Conservation (phyloP, 169 alveolate species). For the Eimeria brunetti region DNA sequence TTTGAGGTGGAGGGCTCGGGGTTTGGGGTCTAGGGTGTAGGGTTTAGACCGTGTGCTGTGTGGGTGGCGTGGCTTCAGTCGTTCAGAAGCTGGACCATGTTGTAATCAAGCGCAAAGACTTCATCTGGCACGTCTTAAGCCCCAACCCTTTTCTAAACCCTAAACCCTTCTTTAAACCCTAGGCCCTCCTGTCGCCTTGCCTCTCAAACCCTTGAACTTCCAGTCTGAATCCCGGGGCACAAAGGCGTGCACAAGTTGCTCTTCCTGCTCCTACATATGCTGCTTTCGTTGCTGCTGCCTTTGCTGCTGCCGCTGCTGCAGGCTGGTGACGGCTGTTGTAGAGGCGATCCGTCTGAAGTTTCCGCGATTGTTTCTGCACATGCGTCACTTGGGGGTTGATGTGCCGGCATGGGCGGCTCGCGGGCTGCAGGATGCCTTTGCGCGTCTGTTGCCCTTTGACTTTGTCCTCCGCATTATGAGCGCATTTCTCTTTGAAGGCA, state of each 20-base stretch:
- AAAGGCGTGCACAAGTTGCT: background rate
- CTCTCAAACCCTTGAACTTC: background rate
- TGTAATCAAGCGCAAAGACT: slow-evolving; percentile 58
- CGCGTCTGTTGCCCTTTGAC: slow-evolving; percentile 79
- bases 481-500: slow-evolving; percentile 76
- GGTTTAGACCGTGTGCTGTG: background rate
- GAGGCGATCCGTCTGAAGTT: slow-evolving; percentile 62
- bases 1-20: background rate
- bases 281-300: background rate
- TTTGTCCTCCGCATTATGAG: slow-evolving; percentile 65
- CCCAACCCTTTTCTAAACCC: background rate
- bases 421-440: slow-evolving; percentile 79
- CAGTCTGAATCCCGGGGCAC: background rate
- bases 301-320: background rate
- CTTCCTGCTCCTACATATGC: background rate
- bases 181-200: background rate
- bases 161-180: background rate
- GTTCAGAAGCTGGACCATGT: slow-evolving; percentile 21
- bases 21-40: background rate
- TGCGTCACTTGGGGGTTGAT: slow-evolving; percentile 76
- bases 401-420: slow-evolving; percentile 81
- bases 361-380: slow-evolving; percentile 67
- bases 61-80: background rate
- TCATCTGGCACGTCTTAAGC: slow-evolving; percentile 40
- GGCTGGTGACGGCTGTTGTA: slow-evolving; percentile 74